Evolutionary conservation across 2,329 filamentous ascomycete genomes (phyloP).

Genomic region (Ophiostoma tasmaniense): DNA sequence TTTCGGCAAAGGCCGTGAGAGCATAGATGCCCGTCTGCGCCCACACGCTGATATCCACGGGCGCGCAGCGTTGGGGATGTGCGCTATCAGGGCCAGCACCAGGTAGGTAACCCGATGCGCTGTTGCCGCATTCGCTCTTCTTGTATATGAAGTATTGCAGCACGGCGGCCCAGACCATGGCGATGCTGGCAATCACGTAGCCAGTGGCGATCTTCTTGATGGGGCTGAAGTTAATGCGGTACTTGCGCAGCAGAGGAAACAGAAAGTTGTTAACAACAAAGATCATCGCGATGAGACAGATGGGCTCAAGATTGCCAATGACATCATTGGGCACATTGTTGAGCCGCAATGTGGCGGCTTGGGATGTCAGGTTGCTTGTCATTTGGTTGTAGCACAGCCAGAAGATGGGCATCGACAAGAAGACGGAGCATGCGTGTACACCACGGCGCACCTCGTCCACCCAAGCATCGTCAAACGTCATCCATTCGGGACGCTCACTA

Average conservation of each 20-base stretch:
- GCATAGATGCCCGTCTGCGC: slow-evolving; percentile 38
- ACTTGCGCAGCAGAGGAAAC: slow-evolving; percentile 59
- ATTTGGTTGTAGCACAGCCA: slow-evolving; percentile 53
- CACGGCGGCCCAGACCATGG: slow-evolving; percentile 51
- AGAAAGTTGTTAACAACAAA: background rate
- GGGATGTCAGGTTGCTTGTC: slow-evolving; percentile 52
- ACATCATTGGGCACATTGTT: slow-evolving; percentile 70
- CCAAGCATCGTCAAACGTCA: slow-evolving; percentile 71
- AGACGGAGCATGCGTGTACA: slow-evolving; percentile 61
- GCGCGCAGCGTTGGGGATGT: background rate
- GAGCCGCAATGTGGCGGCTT: slow-evolving; percentile 58
- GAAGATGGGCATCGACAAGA: slow-evolving; percentile 48
- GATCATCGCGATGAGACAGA: slow-evolving; percentile 53
- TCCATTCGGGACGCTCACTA: slow-evolving; percentile 16
- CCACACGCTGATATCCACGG: background rate
- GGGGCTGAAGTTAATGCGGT: slow-evolving; percentile 52
- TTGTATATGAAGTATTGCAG: slow-evolving; percentile 58
- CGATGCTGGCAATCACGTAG: slow-evolving; percentile 55
- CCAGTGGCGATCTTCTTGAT: slow-evolving; percentile 68
- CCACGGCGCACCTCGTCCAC: slow-evolving; percentile 70
- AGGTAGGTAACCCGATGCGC: slow-evolving; percentile 30
- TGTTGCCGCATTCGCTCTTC: slow-evolving; percentile 49
- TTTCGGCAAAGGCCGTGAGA: slow-evolving; percentile 44
- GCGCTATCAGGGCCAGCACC: background rate
- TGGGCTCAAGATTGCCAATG: slow-evolving; percentile 66